Conservation (phyloP, 441 rosid genomes). For the Biscutella laevigata region DNA sequence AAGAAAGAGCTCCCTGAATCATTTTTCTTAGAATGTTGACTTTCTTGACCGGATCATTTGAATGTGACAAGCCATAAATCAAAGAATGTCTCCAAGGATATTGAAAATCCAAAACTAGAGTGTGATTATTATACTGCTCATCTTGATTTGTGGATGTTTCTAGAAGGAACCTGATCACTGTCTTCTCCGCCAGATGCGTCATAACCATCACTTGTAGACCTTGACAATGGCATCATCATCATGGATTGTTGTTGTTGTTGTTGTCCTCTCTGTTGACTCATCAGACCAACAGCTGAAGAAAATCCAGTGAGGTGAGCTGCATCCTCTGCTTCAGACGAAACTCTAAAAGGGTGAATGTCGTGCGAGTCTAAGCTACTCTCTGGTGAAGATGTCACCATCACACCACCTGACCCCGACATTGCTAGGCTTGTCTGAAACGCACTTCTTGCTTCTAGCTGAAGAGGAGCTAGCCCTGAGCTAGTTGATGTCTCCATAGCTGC, state of each 20-base stretch:
- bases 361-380: conserved; percentile 97
- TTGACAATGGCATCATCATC: conserved; percentile 61
- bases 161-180: conserved; percentile 82
- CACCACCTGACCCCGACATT: conserved; percentile 64
- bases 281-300: conserved; percentile 32
- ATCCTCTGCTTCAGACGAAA: conserved; percentile 77
- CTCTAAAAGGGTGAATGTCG: conserved; percentile 80
- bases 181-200: conserved; percentile 99
- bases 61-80: neutral
- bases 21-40: neutral
- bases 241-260: conserved; percentile 32
- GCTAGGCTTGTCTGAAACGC: conserved; percentile 89
- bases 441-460: conserved; percentile 87
- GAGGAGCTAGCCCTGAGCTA: conserved; percentile 78
- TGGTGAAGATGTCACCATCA: conserved; percentile 76
- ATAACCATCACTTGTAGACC: conserved; percentile 93
- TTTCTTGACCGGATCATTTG: conserved; percentile 7
- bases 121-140: conserved; percentile 41
- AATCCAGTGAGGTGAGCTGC: conserved; percentile 51
- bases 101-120: conserved; percentile 28
- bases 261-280: conserved; percentile 21
- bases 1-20: conserved; percentile 3
- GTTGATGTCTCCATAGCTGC: conserved; percentile 50
- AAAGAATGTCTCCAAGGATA: conserved; percentile 4
- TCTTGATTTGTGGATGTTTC: conserved; percentile 56